Base-by-base conservation (phyloP, 306 rosid species). In the Dryas octopetala region DNA sequence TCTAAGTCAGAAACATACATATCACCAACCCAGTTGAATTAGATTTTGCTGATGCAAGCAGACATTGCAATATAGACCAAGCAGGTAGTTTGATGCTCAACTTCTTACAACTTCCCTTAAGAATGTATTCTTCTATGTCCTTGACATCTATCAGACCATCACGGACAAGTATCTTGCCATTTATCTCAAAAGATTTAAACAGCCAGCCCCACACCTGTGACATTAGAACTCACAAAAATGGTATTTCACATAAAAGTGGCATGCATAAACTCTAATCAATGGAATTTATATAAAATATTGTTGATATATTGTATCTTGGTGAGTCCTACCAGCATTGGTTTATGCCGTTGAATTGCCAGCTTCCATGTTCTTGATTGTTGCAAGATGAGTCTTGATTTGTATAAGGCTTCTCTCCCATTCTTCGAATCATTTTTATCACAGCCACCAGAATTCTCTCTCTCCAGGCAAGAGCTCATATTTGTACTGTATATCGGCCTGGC, bases 141-240 rank as follows among this genome's bases (percentile, higher is more conserved):
- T 79, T 71, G 26, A 66, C 51, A 51, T 76, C 79, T 62, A 92
- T 60, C 67, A 92, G 75, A 77, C 86, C 86, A 17, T 89, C 89
- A 0, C 75, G 91, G 49, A 87, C 83, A 38, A 90, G 85, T 81
- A 87, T 83, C 77, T 81, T 78, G 6, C 96, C 94, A 19, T 92
- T 84, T 54, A 89, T 86, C 74, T 87, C 88, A 40, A 91, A 92
- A 13, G 98, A 90, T 80, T 85, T 87, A 72, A 89, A 92, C 51
- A 92, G 83, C 94, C 94, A 92, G 70, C 86, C 96, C 94, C 96
- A 92, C 13, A 88, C 86, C 97, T 92, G 75, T 5, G 73, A 77
- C 69, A 62, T 62, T 41, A 47, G 53, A 55, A 71, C 26, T 10
- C 8, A 57, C 50, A 46, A 26, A 16, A 59, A 41, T 19, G 10